Percentiles rank a stretch among this genome's conserved stretches.
Conservation (phyloP, 2,329 filamentous ascomycete species). For the Uncinocarpus reesii region DNA sequence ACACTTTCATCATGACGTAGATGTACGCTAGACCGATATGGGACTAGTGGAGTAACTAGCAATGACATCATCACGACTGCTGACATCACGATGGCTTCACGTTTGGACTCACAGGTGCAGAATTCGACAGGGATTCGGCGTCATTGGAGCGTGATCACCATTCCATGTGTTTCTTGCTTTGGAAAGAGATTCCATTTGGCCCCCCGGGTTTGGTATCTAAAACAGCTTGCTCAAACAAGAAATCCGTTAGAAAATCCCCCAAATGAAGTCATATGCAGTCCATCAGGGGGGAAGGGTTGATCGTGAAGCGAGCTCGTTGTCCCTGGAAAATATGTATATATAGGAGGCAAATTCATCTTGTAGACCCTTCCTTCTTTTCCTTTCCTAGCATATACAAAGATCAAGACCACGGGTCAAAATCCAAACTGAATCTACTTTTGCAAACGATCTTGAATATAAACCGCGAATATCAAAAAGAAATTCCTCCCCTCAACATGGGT, state of each 20-base stretch:
- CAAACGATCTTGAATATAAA: not conserved
- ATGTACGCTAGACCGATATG: not conserved
- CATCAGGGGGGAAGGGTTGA: not conserved
- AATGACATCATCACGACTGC: not conserved
- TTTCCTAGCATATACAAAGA: not conserved
- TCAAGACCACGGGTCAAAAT: not conserved
- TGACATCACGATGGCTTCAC: not conserved
- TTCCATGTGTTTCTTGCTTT: not conserved
- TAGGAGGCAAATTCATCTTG: not conserved
- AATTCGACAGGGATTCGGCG: not conserved
- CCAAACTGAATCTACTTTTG: not conserved
- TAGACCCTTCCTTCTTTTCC: not conserved
- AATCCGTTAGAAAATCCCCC: not conserved
- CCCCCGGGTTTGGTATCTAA: not conserved
- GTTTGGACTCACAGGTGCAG: not conserved
- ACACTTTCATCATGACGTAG: not conserved
- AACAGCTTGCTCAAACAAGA: not conserved
- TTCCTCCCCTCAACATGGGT: conserved; percentile 49
- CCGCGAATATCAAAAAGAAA: not conserved
- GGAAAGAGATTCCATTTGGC: not conserved
- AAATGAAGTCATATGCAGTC: not conserved
- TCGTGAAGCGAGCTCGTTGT: not conserved
- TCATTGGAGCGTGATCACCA: not conserved
- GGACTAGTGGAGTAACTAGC: not conserved
- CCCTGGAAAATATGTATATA: not conserved